A percentile compares a stretch with the other conserved stretches of the same genome.
These are phyloP conservation scores for Heimioporus sp. DNA, from an alignment of 768 basidiomycete genomes.

Conservation along the genomic window DNA sequence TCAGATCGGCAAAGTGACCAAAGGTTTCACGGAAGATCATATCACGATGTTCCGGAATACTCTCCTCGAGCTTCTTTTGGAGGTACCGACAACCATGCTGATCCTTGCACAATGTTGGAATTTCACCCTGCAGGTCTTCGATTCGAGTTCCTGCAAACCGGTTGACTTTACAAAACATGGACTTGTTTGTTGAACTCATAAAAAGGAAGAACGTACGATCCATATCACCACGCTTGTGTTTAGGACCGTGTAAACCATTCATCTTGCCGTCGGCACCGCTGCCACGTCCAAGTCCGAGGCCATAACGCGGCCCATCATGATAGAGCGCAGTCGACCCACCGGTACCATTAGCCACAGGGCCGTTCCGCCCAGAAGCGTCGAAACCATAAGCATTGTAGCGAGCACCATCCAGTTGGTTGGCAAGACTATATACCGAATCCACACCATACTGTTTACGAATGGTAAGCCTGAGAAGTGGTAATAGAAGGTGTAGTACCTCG, in stretches of 20 bases:
- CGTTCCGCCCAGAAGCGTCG: conserved; percentile 44
- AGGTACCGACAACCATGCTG: conserved; percentile 98
- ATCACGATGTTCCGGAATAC: conserved; percentile 91
- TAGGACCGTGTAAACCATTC: conserved; percentile 88
- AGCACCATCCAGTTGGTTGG: conserved; percentile 47
- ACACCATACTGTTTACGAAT: conserved; percentile 49
- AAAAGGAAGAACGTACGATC: conserved; percentile 69
- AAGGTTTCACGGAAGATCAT: conserved; percentile 99
- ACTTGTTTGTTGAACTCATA: background rate
- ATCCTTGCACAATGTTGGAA: conserved; percentile 93
- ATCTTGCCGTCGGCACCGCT: conserved; percentile 70
- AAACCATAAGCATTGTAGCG: conserved; percentile 60
- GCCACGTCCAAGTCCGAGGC: conserved; percentile 59
- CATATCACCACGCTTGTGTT: conserved; percentile 92
- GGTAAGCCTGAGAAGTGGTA: conserved; percentile 6
- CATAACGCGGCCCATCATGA: conserved; percentile 76
- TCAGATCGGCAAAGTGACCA: conserved; percentile 94
- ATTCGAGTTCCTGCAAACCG: conserved; percentile 94
- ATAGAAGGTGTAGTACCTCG: conserved; percentile 41
- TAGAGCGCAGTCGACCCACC: conserved; percentile 75
- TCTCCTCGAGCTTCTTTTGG: conserved; percentile 98
- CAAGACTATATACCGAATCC: conserved; percentile 51
- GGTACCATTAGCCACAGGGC: conserved; percentile 33
- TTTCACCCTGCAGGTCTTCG: conserved; percentile 95
- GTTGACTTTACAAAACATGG: conserved; percentile 59